Base-by-base conservation (phyloP, 768 basidiomycete genomes). In the Tricholoma hemisulphureum region DNA sequence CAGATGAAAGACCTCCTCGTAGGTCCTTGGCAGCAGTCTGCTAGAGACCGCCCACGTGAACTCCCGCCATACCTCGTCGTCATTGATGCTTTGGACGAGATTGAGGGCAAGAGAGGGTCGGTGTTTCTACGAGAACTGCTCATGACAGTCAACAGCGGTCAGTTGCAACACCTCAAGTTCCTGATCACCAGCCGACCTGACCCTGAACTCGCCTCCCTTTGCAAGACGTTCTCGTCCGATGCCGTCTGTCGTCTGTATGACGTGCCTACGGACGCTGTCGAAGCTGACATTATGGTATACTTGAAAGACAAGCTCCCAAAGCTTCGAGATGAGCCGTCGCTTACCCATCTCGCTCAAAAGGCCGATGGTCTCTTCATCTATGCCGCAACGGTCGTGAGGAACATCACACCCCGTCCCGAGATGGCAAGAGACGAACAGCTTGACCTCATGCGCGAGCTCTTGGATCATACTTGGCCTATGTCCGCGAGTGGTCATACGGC, bases 211-310 rank as follows among this genome's bases (percentile, higher is more conserved):
- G 64, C 57, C 32, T 13, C 37, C 16, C 39, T 66, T 23, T 66
- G 66, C 32, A 46, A 32, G 8, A 55, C 59, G 18, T 64, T 66
- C 16, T n/a, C 63, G 24, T 16, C 46, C 18, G 56, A 61, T 8
- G 60, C 64, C 11, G 23, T 45, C 23, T 45, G 23, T 24, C 43
- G 13, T 45, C 23, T 45, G 10, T 10, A 45, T 10, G 43, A 45
- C 13, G 43, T 45, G 23, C 43, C 43, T 9, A 43, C 10, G 18
- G 41, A 43, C 20, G 10, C 18, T 21, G 41, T 21, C 41, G 16
- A 23, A 8, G 18, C 20, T 21, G 41, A 43, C 41, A 43, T 43
- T 23, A 10, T 21, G 41, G 21, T 21, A 20, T n/a, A n/a, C n/a
- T n/a, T n/a, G n/a, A n/a, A n/a, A n/a, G n/a, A n/a, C n/a, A n/a